These are phyloP conservation scores for Cavenderia fasciculata DNA, from an alignment of 78 protist genomes.

Conservation along the genomic window DNA sequence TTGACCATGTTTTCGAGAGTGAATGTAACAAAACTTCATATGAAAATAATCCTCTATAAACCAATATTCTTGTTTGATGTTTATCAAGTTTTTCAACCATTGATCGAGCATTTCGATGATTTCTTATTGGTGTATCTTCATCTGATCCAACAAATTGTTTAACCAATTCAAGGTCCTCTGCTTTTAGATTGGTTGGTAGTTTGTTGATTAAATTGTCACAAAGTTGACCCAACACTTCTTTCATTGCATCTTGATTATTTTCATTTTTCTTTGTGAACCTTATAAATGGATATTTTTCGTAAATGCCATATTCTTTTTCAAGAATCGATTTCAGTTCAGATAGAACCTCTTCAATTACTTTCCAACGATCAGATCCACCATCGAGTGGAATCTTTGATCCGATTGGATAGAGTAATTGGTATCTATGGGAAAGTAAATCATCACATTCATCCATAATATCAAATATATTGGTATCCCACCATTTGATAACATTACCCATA, in stretches of 20 bases:
- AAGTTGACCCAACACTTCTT: not conserved
- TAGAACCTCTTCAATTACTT: not conserved
- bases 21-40: not conserved
- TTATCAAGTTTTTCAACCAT: too few relatives aligned
- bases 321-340: not conserved
- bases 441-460: constrained; percentile 37
- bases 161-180: too few relatives aligned
- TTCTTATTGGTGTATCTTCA: too few relatives aligned
- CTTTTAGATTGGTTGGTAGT: too few relatives aligned
- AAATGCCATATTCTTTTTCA: not conserved
- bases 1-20: not conserved
- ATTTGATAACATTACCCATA: not conserved
- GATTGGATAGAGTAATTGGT: not conserved
- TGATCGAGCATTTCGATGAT: too few relatives aligned
- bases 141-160: too few relatives aligned
- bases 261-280: not conserved
- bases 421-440: not conserved
- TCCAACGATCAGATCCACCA: not conserved
- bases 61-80: too few relatives aligned
- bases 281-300: not conserved
- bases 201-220: too few relatives aligned
- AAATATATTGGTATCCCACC: not conserved
- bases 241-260: not conserved
- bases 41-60: not conserved
- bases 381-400: not conserved